A percentile compares a stretch with the other conserved stretches of the same genome.
These are phyloP conservation scores for Hypoxylon sp. DNA, from an alignment of 2,329 filamentous ascomycete species.

Conservation along the genomic window DNA sequence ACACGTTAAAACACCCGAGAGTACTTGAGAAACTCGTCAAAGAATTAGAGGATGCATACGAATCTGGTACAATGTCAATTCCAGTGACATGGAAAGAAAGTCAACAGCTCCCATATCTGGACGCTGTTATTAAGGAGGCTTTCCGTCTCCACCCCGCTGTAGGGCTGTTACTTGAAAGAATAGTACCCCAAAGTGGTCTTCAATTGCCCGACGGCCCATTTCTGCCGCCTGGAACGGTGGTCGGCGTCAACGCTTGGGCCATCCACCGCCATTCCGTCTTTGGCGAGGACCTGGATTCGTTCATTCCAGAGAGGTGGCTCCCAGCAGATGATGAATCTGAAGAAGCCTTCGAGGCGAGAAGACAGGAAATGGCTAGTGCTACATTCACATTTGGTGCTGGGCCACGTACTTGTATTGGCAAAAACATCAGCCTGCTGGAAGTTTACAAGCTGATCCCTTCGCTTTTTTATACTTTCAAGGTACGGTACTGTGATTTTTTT, in stretches of 20 bases:
- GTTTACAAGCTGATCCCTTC: slow-evolving; percentile 39
- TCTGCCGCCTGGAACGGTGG: slow-evolving; percentile 70
- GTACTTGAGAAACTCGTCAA: background rate
- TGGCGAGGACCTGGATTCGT: slow-evolving; percentile 68
- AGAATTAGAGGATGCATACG: slow-evolving; percentile 4
- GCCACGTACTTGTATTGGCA: slow-evolving; percentile 40
- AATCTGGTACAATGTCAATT: background rate
- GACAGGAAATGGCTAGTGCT: background rate
- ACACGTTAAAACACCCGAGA: background rate
- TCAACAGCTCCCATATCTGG: slow-evolving; percentile 67
- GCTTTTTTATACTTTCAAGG: slow-evolving; percentile 1
- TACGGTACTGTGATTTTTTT: background rate
- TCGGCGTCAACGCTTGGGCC: slow-evolving; percentile 74
- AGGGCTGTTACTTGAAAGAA: slow-evolving; percentile 71
- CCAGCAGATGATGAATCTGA: background rate
- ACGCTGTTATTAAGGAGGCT: slow-evolving; percentile 75
- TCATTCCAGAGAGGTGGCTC: slow-evolving; percentile 69
- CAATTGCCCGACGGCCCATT: slow-evolving; percentile 63
- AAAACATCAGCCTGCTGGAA: slow-evolving; percentile 42
- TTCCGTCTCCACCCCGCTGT: slow-evolving; percentile 74
- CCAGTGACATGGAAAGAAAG: background rate
- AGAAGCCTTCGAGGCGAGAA: slow-evolving; percentile 1
- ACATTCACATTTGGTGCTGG: slow-evolving; percentile 13
- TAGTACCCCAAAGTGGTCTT: slow-evolving; percentile 69
- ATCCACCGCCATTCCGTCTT: slow-evolving; percentile 71